A percentile compares a stretch with the other conserved stretches of the same genome.
These are phyloP conservation scores for Lactarius hatsudake DNA, from an alignment of 768 basidiomycete species.

Conservation along the genomic window DNA sequence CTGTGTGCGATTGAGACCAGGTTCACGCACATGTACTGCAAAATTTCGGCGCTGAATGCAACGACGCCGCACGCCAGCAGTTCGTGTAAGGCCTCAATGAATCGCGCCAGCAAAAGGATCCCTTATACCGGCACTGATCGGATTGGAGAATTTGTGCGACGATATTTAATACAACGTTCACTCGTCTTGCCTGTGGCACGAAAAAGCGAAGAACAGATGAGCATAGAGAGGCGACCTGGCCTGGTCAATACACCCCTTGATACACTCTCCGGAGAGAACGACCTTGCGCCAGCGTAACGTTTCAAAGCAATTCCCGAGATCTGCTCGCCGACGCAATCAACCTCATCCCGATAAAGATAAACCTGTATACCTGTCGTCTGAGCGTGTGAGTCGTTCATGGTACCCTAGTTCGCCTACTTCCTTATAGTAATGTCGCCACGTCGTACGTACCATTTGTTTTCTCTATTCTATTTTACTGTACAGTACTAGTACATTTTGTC, in stretches of 20 bases:
- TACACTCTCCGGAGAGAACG: too few relatives aligned
- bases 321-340: background rate
- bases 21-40: constrained; percentile 54
- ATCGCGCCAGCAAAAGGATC: too few relatives aligned
- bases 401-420: background rate
- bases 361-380: background rate
- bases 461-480: background rate
- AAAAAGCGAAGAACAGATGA: too few relatives aligned
- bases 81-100: background rate
- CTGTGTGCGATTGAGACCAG: constrained; percentile 61
- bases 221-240: too few relatives aligned
- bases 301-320: background rate
- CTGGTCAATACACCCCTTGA: too few relatives aligned
- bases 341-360: background rate
- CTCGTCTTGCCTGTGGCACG: too few relatives aligned
- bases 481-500: background rate
- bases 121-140: too few relatives aligned
- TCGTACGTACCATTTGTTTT: background rate
- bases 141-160: too few relatives aligned
- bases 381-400: background rate
- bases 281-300: background rate
- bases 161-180: too few relatives aligned
- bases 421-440: background rate
- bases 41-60: constrained; percentile 23
- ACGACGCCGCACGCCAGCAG: background rate